Evolutionary conservation across 371 early-diverging fungal species (phyloP).

Genomic region (Mucor mucedo): DNA sequence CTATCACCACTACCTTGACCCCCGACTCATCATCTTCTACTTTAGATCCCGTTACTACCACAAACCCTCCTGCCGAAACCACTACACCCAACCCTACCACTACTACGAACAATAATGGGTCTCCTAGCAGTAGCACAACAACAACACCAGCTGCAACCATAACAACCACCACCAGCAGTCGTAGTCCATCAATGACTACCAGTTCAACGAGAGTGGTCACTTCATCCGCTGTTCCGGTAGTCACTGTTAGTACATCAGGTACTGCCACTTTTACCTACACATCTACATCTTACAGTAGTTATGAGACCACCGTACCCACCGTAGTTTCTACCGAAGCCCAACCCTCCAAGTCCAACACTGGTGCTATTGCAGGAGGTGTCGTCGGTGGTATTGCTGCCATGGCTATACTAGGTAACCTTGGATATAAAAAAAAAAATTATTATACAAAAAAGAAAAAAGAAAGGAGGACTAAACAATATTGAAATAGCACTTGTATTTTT

Average conservation of each 20-base stretch:
- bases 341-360: constrained; percentile 1
- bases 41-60: not conserved
- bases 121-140: not conserved
- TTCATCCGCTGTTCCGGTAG: constrained; percentile 20
- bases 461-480: not conserved
- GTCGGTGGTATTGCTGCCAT: constrained; percentile 29
- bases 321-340: not conserved
- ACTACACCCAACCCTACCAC: too few species aligned
- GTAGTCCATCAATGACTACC: not conserved
- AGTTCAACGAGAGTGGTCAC: constrained; percentile 1
- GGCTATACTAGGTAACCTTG: constrained; percentile 22
- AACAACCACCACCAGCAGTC: not conserved
- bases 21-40: constrained; percentile 1
- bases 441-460: not conserved
- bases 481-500: constrained; percentile 6
- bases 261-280: constrained; percentile 17
- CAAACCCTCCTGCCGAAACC: not conserved
- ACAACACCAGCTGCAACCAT: not conserved
- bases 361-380: constrained; percentile 33
- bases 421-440: not conserved
- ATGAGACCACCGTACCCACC: constrained; percentile 10
- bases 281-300: constrained; percentile 25
- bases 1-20: constrained; percentile 1
- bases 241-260: constrained; percentile 24
- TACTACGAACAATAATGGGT: too few species aligned